A percentile compares a stretch with the other conserved stretches of the same genome.
phyloP scores from a whole-genome alignment of 768 basidiomycete genomes.

The Tylopilus felleus region DNA sequence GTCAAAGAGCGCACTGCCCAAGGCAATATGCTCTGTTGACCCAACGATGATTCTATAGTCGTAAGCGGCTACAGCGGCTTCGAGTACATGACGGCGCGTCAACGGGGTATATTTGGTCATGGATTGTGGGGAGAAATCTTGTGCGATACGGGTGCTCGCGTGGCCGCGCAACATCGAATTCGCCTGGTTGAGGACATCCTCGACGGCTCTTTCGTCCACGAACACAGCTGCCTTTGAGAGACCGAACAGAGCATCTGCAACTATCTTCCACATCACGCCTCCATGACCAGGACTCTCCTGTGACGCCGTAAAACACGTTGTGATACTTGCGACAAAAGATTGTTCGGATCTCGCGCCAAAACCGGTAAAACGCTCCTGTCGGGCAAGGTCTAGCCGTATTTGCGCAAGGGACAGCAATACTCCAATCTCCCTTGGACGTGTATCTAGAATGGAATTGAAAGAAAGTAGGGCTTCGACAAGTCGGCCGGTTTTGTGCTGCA shows the following conservation, averaged over 20 bases:
- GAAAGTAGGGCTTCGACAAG: conserved; percentile 70
- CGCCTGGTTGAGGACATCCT: conserved; percentile 33
- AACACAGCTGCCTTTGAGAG: conserved; percentile 55
- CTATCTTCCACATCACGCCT: conserved; percentile 76
- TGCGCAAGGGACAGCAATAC: conserved; percentile 69
- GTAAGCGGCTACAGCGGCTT: conserved; percentile 56
- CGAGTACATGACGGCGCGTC: conserved; percentile 39
- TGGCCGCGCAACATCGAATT: conserved; percentile 39
- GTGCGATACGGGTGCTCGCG: conserved; percentile 40
- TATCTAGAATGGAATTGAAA: conserved; percentile 53
- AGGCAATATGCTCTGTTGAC: conserved; percentile 44
- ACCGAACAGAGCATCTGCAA: conserved; percentile 71
- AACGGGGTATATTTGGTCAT: conserved; percentile 23
- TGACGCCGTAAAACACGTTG: conserved; percentile 46
- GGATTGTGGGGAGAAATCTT: conserved; percentile 36
- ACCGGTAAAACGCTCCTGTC: conserved; percentile 59
- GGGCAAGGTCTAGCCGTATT: conserved; percentile 69
- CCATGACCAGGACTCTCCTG: conserved; percentile 60
- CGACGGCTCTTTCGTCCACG: conserved; percentile 41
- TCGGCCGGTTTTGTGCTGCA: conserved; percentile 73
- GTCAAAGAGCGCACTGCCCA: conserved; percentile 71
- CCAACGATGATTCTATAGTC: conserved; percentile 59
- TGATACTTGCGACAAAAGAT: conserved; percentile 64
- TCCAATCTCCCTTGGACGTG: conserved; percentile 65
- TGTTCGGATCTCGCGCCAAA: conserved; percentile 71